These are phyloP conservation scores for Cladophialophora chaetospira DNA, from an alignment of 2,329 filamentous ascomycete species.

Conservation along the genomic window DNA sequence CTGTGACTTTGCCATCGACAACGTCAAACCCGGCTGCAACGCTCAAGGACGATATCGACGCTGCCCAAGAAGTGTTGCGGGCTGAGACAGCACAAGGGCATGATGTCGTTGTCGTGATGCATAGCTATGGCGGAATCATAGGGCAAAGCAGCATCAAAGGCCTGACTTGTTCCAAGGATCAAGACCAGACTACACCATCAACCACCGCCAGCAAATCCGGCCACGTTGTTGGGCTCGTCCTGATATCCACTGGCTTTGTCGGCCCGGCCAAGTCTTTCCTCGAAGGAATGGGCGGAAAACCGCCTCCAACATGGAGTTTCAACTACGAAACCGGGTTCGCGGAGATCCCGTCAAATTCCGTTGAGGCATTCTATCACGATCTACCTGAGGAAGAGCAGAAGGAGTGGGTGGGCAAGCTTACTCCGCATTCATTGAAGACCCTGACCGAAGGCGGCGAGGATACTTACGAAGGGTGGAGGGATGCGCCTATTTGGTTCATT, in stretches of 20 bases:
- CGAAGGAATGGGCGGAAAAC: conserved; percentile 45
- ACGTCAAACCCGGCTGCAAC: conserved; percentile 38
- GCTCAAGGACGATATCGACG: conserved; percentile 48
- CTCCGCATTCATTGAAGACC: conserved; percentile 46
- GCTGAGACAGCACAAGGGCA: conserved; percentile 41
- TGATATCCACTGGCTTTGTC: conserved; percentile 51
- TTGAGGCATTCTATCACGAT: conserved; percentile 56
- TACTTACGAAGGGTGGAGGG: conserved; percentile 51
- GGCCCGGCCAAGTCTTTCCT: conserved; percentile 45
- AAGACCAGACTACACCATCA: conserved; percentile 7
- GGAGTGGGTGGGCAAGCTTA: conserved; percentile 47
- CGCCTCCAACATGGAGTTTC: conserved; percentile 47
- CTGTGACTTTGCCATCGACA: conserved; percentile 47
- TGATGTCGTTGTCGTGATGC: conserved; percentile 51
- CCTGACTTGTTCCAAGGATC: conserved; percentile 37
- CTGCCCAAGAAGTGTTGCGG: conserved; percentile 41
- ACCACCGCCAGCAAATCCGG: conserved; percentile 33
- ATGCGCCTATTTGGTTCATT: conserved; percentile 53
- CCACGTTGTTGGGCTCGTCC: conserved; percentile 48
- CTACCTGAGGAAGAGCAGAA: conserved; percentile 47
- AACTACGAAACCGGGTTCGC: conserved; percentile 48
- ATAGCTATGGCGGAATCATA: conserved; percentile 55
- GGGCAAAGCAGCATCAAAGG: conserved; percentile 51
- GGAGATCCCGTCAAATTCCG: conserved; percentile 41
- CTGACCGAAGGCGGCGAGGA: conserved; percentile 50